These are phyloP conservation scores for Boletus subluridellus DNA, from an alignment of 1,284 basidiomycete species.

Conservation along the genomic window DNA sequence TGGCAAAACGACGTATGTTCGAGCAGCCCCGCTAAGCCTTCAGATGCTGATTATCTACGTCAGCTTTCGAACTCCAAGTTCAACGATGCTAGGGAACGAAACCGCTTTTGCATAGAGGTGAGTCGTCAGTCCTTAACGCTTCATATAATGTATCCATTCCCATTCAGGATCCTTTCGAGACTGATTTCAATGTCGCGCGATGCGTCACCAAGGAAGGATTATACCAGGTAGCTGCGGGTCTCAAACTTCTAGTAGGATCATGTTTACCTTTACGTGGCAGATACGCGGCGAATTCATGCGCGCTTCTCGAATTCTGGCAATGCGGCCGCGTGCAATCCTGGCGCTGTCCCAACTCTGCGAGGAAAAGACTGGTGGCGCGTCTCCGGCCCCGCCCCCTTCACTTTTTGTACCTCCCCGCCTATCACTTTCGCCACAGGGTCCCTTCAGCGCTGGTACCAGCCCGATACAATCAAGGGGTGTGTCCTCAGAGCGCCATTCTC, in stretches of 20 bases:
- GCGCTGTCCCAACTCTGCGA: constrained; percentile 83
- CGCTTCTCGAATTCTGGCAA: constrained; percentile 78
- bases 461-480: constrained; percentile 51
- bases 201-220: constrained; percentile 96
- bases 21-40: not conserved
- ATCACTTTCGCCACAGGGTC: constrained; percentile 61
- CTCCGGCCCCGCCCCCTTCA: constrained; percentile 45
- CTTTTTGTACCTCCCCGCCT: constrained; percentile 52
- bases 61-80: constrained; percentile 49
- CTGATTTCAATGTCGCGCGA: constrained; percentile 91
- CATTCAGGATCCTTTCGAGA: constrained; percentile 89
- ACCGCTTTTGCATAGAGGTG: constrained; percentile 92
- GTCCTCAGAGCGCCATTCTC: constrained; percentile 47
- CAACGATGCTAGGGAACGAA: constrained; percentile 81
- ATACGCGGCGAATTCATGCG: constrained; percentile 99
- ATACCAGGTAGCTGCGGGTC: constrained; percentile 63
- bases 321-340: constrained; percentile 74
- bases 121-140: constrained; percentile 16
- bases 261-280: constrained; percentile 39
- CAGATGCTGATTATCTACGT: constrained; percentile 5
- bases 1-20: constrained; percentile 85
- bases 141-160: constrained; percentile 12
- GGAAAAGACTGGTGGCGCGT: constrained; percentile 55
- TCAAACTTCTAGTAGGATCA: not conserved
- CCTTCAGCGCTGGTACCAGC: constrained; percentile 62